Evolutionary conservation across 225 moss, liverwort and hornwort genomes (phyloP).

Genomic region (Straminergon stramineum): DNA sequence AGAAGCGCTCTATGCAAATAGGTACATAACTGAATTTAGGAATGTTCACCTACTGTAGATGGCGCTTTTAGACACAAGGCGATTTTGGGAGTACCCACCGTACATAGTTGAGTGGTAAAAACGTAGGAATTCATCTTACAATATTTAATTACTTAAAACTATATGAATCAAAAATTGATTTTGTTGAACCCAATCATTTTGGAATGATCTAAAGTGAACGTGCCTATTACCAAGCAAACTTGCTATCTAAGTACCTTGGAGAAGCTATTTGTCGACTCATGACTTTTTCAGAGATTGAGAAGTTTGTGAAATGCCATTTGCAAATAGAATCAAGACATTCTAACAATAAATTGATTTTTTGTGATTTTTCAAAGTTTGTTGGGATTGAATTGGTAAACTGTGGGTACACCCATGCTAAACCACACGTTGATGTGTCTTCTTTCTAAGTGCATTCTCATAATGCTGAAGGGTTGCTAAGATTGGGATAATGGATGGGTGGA

Average conservation of each 20-base stretch:
- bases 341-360: not conserved
- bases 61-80: too few species aligned
- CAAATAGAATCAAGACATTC: not conserved
- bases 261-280: not conserved
- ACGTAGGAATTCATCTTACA: too few species aligned
- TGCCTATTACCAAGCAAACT: not conserved
- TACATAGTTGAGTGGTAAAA: not conserved
- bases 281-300: not conserved
- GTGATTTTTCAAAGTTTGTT: too few species aligned
- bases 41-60: too few species aligned
- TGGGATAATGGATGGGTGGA: rapidly evolving
- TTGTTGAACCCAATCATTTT: not conserved
- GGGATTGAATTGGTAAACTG: rapidly evolving
- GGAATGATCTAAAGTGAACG: not conserved
- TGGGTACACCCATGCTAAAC: not conserved
- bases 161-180: not conserved
- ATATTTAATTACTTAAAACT: not conserved
- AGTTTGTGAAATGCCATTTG: not conserved
- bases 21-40: too few species aligned
- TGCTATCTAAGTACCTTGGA: not conserved
- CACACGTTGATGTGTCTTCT: rapidly evolving
- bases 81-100: too few species aligned
- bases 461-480: not conserved
- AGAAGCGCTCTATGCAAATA: too few species aligned
- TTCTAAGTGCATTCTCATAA: not conserved